Base-by-base conservation (phyloP, 2,329 filamentous ascomycete species). In the Stromatinia cepivora region DNA sequence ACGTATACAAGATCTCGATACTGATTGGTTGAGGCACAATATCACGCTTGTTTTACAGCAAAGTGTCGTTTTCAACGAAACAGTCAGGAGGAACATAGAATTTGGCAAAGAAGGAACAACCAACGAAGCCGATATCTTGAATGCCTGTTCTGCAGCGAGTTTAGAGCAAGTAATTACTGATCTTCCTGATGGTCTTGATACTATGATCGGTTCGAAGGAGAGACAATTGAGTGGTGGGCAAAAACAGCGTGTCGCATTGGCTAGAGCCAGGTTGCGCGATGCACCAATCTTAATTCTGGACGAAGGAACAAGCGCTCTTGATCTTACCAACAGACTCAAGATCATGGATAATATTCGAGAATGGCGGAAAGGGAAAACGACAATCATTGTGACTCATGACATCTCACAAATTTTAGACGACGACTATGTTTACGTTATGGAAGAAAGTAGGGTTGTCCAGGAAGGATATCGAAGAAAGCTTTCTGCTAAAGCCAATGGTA, bases 361-460 rank as follows among this genome's bases (percentile, higher is more conserved):
- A 28, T 97, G 93, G 94, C 85, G 95, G 31, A 82, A 81, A 48
- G 90, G 86, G 0, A 95, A 92, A 78, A 97, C 94, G 0, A 98
- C 94, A 0, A 92, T 98, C 65, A 88, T 98, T 73, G 94, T 98
- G 75, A 97, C 95, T 0, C 94, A 98, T 76, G 93, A 98, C 72
- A 86, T 95, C 45, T 85, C 87, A 0, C 91, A 94, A 73, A 94
- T 98, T 13, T 78, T 81, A 6, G 81, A 87, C 0, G 79, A 88
- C 0, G 93, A 98, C 72, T 94, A 90, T 71, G 85, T 96, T 0
- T 97, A 94, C 73, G 85, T 97, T 15, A 81, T 98, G 77, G 90
- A 94, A 45, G 80, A 88, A 15, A 90, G 92, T 0, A 78, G 77
- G 0, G 82, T 97, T 0, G 85, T 90, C 0, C 87, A 93, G 74